A percentile compares a stretch with the other conserved stretches of the same genome.
These are phyloP conservation scores for Xylariaceae sp. DNA, from an alignment of 2,329 filamentous ascomycete species.

Conservation along the genomic window DNA sequence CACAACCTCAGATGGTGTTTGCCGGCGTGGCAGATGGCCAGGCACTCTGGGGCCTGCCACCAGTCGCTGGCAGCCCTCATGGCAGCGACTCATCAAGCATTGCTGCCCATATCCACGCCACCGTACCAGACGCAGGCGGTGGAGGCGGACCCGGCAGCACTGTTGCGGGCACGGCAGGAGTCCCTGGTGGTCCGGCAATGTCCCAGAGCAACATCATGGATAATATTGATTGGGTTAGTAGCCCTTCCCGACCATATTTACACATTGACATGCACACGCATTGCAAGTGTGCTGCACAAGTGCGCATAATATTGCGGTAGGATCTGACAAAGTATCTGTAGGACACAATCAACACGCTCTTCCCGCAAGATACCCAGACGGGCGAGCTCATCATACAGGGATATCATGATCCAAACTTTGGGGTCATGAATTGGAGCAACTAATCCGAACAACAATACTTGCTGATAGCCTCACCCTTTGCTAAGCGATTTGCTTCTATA, in stretches of 20 bases:
- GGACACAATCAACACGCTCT: constrained; percentile 38
- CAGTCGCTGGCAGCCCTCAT: constrained; percentile 40
- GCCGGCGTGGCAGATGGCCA: constrained; percentile 49
- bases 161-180: not conserved
- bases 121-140: not conserved
- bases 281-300: too few species aligned
- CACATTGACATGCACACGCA: not conserved
- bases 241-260: not conserved
- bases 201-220: constrained; percentile 40
- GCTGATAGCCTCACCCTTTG: not conserved
- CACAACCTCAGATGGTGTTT: constrained; percentile 37
- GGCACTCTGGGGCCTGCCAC: constrained; percentile 43
- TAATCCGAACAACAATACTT: constrained; percentile 2
- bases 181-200: constrained; percentile 4
- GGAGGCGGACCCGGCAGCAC: constrained; percentile 5
- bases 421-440: constrained; percentile 30
- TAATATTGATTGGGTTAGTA: constrained; percentile 65
- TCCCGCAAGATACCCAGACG: constrained; percentile 38
- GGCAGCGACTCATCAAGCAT: constrained; percentile 42
- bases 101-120: constrained; percentile 3
- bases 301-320: too few species aligned
- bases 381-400: constrained; percentile 38
- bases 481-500: too few species aligned
- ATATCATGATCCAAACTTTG: constrained; percentile 37
- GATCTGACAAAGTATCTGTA: constrained; percentile 9